Conservation (phyloP, 495 filamentous ascomycete species). For the Lindgomyces ingoldianus region DNA sequence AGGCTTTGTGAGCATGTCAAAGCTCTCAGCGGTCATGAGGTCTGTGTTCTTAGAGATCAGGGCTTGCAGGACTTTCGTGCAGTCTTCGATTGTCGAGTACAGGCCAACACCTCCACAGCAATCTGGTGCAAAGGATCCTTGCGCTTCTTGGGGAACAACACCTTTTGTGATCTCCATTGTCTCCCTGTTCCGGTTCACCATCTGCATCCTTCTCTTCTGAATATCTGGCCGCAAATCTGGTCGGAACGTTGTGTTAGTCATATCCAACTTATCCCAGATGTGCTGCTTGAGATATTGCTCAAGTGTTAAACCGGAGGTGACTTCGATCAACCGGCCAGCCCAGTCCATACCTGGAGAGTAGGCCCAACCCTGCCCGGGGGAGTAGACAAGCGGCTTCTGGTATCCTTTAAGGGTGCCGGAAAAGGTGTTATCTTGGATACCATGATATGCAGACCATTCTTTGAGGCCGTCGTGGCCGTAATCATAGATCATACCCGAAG, state of each 20-base stretch:
- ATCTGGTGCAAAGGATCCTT: conserved; percentile 29
- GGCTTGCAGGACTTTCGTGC: conserved; percentile 53
- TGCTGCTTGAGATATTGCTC: conserved; percentile 51
- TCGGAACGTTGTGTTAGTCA: conserved; percentile 48
- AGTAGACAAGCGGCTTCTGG: conserved; percentile 39
- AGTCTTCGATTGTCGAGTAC: conserved; percentile 52
- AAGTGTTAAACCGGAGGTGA: conserved; percentile 32
- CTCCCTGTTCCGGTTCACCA: conserved; percentile 42
- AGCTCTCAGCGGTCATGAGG: conserved; percentile 47
- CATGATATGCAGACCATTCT: conserved; percentile 25
- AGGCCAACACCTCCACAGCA: conserved; percentile 58
- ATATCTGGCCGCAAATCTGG: conserved; percentile 45
- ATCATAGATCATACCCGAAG: conserved; percentile 27
- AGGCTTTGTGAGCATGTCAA: conserved; percentile 53
- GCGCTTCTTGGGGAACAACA: conserved; percentile 16
- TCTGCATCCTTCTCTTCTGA: conserved; percentile 4
- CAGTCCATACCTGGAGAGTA: conserved; percentile 40
- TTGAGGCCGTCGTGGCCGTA: conserved; percentile 19
- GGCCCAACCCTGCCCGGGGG: conserved; percentile 41
- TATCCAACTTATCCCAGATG: conserved; percentile 51
- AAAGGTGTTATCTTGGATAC: conserved; percentile 15
- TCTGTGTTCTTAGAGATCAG: conserved; percentile 51
- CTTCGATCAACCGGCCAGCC: conserved; percentile 31
- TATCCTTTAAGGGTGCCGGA: conserved; percentile 16
- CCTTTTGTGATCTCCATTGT: conserved; percentile 18